Conservation (phyloP, 2,329 filamentous ascomycete species). For the Colletotrichum simmondsii region DNA sequence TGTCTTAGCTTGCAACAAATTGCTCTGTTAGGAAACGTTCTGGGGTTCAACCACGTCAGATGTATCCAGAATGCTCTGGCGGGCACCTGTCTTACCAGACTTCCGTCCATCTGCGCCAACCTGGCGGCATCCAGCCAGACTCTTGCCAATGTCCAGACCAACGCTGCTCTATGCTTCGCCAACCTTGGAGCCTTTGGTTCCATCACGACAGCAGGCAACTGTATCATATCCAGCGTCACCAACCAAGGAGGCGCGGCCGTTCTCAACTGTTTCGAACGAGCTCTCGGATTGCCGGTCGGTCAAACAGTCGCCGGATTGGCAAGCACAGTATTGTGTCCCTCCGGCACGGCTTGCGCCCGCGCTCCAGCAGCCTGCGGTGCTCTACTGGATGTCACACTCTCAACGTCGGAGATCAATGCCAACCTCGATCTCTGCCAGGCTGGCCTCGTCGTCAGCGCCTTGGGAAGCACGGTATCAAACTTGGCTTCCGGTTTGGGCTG, state of each 20-base stretch:
- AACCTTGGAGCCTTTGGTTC: background rate
- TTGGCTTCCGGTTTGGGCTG: background rate
- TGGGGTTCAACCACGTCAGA: background rate
- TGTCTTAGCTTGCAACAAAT: background rate
- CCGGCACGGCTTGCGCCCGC: background rate
- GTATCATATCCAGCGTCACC: background rate
- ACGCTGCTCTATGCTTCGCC: background rate
- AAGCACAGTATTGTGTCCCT: background rate
- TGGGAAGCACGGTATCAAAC: background rate
- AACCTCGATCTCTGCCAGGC: conserved; percentile 1
- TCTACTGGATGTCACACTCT: conserved; percentile 1
- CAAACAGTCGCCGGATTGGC: background rate
- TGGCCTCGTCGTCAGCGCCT: background rate
- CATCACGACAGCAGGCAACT: background rate
- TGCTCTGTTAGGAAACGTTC: background rate
- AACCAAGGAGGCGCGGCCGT: background rate
- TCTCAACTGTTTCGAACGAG: conserved; percentile 5
- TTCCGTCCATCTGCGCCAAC: background rate
- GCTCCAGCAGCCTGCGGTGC: background rate
- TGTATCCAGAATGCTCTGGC: background rate
- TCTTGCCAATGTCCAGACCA: background rate
- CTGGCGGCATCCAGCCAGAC: background rate
- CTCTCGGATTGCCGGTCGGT: background rate
- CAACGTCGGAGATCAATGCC: background rate
- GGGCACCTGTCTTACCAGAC: background rate